Percentiles rank a stretch among this genome's conserved stretches.
phyloP scores from a whole-genome alignment of 345 rosid genomes.

The Citrus cavaleriei region DNA sequence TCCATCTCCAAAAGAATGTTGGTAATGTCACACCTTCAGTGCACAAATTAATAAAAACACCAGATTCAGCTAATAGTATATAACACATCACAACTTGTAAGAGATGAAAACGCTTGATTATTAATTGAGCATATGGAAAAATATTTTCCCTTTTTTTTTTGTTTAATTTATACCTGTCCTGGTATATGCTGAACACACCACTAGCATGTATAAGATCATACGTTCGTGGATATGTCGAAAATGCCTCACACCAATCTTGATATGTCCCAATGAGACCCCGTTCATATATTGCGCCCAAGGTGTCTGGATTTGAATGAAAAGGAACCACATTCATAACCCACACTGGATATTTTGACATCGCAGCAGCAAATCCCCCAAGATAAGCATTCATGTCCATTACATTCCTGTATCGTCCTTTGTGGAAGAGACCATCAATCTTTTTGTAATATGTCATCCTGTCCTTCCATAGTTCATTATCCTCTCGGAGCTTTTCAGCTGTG shows the following conservation, averaged over 20 bases:
- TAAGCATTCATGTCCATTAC: slow-evolving; percentile 95
- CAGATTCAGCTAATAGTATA: slow-evolving; percentile 6
- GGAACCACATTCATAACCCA: slow-evolving; percentile 99
- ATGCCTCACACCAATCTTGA: slow-evolving; percentile 97
- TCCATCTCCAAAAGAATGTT: slow-evolving; percentile 95
- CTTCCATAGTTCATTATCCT: slow-evolving; percentile 81
- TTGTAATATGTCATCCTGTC: slow-evolving; percentile 66
- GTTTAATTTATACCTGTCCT: slow-evolving; percentile 51
- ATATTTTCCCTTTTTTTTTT: neutral
- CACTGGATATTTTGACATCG: slow-evolving; percentile 58
- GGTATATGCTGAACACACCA: slow-evolving; percentile 76
- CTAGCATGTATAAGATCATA: slow-evolving; percentile 92
- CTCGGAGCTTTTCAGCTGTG: slow-evolving; percentile 56
- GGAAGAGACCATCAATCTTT: slow-evolving; percentile 43
- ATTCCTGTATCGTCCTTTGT: slow-evolving; percentile 75
- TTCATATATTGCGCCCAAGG: slow-evolving; percentile 74
- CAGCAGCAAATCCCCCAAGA: slow-evolving; percentile 90
- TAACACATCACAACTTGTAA: neutral
- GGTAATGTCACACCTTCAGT: slow-evolving; percentile 69
- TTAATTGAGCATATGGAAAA: too few relatives aligned
- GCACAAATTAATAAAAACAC: neutral
- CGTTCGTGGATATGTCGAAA: slow-evolving; percentile 96
- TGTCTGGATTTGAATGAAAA: slow-evolving; percentile 56
- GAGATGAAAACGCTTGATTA: neutral
- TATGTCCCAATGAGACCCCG: slow-evolving; percentile 86